phyloP scores from a whole-genome alignment of 2,329 filamentous ascomycete species.

The Ophiostoma piceae region DNA sequence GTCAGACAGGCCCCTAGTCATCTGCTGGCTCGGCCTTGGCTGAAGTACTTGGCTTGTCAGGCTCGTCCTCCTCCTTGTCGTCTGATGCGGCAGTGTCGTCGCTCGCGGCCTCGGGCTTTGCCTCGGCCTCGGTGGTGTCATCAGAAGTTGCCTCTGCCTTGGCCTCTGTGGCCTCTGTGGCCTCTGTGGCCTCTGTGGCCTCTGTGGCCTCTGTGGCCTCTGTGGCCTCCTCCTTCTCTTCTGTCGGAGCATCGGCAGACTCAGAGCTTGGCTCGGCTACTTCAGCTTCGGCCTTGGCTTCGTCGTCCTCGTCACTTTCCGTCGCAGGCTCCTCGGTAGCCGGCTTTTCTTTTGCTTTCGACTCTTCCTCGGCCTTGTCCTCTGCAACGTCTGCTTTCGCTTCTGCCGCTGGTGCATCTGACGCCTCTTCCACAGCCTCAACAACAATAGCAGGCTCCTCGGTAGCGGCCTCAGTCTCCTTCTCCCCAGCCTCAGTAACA shows the following conservation, averaged over 20 bases:
- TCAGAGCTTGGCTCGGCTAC: not conserved
- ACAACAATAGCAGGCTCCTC: not conserved
- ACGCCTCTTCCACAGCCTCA: not conserved
- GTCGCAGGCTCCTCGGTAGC: not conserved
- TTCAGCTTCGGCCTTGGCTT: not conserved
- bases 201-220: not conserved
- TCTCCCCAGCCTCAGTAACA: not conserved
- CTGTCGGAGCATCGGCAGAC: not conserved
- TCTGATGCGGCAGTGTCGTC: not conserved
- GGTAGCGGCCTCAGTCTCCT: not conserved
- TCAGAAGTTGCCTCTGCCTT: not conserved
- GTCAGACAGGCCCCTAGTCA: not conserved
- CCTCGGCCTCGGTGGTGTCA: not conserved
- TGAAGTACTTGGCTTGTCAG: not conserved
- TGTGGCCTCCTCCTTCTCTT: not conserved
- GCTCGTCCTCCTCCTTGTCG: not conserved
- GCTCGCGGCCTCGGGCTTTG: not conserved
- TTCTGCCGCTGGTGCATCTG: not conserved
- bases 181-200: not conserved
- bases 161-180: not conserved
- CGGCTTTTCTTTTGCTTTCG: not conserved
- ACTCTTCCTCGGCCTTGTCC: too few relatives aligned
- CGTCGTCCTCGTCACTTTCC: not conserved
- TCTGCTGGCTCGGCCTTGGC: constrained; percentile 4
- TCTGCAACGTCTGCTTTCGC: not conserved